Evolutionary conservation across 1,139 yeast genomes (phyloP).

Genomic region (Meyerozyma sp.): DNA sequence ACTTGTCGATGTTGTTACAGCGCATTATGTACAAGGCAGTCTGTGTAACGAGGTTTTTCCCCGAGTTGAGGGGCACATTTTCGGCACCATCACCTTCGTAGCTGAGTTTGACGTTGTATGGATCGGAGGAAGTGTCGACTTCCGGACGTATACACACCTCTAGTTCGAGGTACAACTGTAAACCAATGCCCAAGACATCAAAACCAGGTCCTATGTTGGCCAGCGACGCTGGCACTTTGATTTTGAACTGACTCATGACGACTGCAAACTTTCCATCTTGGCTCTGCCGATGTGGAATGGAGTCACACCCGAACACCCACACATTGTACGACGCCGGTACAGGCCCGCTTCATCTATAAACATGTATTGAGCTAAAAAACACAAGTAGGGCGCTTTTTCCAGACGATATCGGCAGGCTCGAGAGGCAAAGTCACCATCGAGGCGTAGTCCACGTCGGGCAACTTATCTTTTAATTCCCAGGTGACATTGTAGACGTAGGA

Average conservation of each 20-base stretch:
- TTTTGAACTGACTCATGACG: slow-evolving; percentile 14
- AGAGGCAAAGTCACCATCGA: slow-evolving; percentile 92
- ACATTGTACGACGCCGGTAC: neutral
- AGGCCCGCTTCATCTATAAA: neutral
- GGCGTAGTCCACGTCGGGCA: slow-evolving; percentile 80
- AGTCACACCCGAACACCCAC: neutral
- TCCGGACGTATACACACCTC: slow-evolving; percentile 59
- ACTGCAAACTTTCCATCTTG: neutral
- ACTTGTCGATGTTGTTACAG: slow-evolving; percentile 66
- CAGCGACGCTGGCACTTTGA: slow-evolving; percentile 91
- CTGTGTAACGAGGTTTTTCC: slow-evolving; percentile 79
- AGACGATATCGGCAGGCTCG: slow-evolving; percentile 70
- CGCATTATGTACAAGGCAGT: slow-evolving; percentile 89
- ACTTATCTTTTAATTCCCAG: slow-evolving; percentile 59
- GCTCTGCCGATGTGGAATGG: neutral
- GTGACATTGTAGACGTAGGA: slow-evolving; percentile 70
- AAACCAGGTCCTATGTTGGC: slow-evolving; percentile 99
- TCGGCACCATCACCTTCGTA: slow-evolving; percentile 77
- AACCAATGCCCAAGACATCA: slow-evolving; percentile 90
- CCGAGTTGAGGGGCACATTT: slow-evolving; percentile 72
- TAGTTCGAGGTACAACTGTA: slow-evolving; percentile 67
- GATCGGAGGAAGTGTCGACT: slow-evolving; percentile 48
- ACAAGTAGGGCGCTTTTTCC: slow-evolving; percentile 58
- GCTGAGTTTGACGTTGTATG: slow-evolving; percentile 61
- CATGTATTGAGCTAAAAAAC: slow-evolving; percentile 12